Base-by-base conservation (phyloP, 305 asterid species). In the Plantago lanceolata region DNA sequence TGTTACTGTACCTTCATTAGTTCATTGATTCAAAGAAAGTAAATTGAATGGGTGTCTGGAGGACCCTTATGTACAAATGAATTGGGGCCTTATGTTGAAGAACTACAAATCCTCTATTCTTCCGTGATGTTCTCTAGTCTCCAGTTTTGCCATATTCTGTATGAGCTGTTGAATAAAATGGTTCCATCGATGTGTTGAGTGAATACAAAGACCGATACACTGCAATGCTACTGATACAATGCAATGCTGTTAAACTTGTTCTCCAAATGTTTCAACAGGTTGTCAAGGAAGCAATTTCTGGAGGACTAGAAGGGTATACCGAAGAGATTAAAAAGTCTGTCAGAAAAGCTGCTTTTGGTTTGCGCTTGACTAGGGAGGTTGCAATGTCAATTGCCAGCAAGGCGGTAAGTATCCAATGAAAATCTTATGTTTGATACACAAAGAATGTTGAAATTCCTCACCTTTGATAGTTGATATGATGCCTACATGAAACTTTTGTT, bases 291-390 rank as follows among this genome's bases (percentile, higher is more conserved):
- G 99, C 97, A 67, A 66, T 94, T 49, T 80, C 87, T 63, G 71
- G 82, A 24, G 99, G 97, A 58, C 82, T 81, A 21, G 94, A 86
- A 63, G 92, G 99, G 43, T 94, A 86, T 71, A 95, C 88, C 77
- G 65, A 80, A 15, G 95, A 83, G 67, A 82, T 75, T 53, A 77
- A 71, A 77, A 86, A 87, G 69, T 60, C 87, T 40, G 96, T 94
- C 76, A 77, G 89, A 77, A 94, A 94, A 72, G 89, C 96, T 73
- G 99, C 97, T 14, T 88, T 82, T 73, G 95, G 97, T 68, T 68
- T 94, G 77, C 96, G 96, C 61, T 79, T 94, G 82, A 87, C 86
- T 26, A 87, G 97, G 80, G 99, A 84, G 60, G 84, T 82, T 76
- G 97, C 95, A 31, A 79, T 93, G 75, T 81, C 90, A 67, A 86